These are phyloP conservation scores for Leptographium galeiforme DNA, from an alignment of 2,329 filamentous ascomycete species.

Conservation along the genomic window DNA sequence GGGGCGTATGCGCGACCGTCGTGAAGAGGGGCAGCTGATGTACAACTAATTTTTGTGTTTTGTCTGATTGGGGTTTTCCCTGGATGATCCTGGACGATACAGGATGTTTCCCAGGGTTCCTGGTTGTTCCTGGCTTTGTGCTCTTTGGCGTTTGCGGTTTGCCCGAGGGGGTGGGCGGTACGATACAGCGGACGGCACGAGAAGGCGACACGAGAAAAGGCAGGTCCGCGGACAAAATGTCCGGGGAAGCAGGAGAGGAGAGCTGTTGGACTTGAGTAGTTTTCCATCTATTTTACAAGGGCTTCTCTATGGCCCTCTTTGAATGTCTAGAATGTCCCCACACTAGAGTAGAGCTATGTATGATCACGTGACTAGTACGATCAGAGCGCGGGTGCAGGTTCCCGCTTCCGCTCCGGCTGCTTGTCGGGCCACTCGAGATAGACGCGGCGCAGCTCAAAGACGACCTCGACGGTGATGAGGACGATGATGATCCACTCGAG, in stretches of 20 bases:
- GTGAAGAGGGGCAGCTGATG: background rate
- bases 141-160: background rate
- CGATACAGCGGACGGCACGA: background rate
- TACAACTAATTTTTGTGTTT: background rate
- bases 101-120: background rate
- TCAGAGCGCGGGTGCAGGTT: too few relatives aligned
- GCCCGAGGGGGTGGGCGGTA: background rate
- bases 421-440: constrained; percentile 23
- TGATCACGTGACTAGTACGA: too few relatives aligned
- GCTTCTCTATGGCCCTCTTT: too few relatives aligned
- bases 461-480: constrained; percentile 83
- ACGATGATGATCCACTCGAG: constrained; percentile 95
- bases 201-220: background rate
- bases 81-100: background rate
- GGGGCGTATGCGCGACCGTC: constrained; percentile 6
- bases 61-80: background rate
- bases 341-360: too few relatives aligned
- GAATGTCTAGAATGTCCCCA: too few relatives aligned
- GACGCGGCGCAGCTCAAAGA: constrained; percentile 68
- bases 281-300: background rate
- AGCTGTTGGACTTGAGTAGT: background rate
- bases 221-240: background rate
- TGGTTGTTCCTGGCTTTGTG: background rate
- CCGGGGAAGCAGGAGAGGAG: background rate
- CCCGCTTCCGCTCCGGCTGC: too few relatives aligned